Evolutionary conservation across 1,284 basidiomycete genomes (phyloP), one percentile per base, ranked within the genome.

Genomic region (Leccinum subatratum): DNA sequence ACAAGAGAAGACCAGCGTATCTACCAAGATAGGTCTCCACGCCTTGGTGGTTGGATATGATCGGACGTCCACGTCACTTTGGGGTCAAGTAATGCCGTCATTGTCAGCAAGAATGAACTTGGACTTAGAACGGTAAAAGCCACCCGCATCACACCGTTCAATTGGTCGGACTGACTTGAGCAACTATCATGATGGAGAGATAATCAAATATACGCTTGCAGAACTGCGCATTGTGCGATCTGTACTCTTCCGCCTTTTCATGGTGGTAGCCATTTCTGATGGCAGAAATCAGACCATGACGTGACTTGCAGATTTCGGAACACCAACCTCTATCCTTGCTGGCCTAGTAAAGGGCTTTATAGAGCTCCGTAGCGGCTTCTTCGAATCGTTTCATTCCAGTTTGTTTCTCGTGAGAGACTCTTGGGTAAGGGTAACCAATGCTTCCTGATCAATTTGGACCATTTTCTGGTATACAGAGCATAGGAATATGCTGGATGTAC

Each of bases 171-270:
- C 79, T 68, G 42, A 82, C 93, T 83, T 94, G 93, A 39, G 91
- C 93, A 66, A 89, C 91, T 79, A 96, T 94, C 83, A 95, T 92
- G 73, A 96, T 92, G 12, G 90, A 88, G 64, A 98, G 81, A 77
- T 93, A 98, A 73, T 97, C 94, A 64, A 92, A 83, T 28, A 98
- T 79, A 6, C 96, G 87, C 74, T 94, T 95, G 79, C 93, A 95
- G 79, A 99, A 99, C 72, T 96, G 93, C 3, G 83, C 77, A 67
- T 95, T 95, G 72, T 95, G 87, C 3, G 90, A 91, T 68, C 87
- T 86, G 76, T 98, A 98, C 77, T 98, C 95, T 66, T 90, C 87
- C 68, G 80, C 25, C 95, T 83, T 76, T 96, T 94, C 85, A 95
- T 95, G 0, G 94, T 95, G 0, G 95, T 95, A 8, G 94, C 93